These are phyloP conservation scores for Rosa multiflora DNA, from an alignment of 306 rosid genomes.

Conservation along the genomic window DNA sequence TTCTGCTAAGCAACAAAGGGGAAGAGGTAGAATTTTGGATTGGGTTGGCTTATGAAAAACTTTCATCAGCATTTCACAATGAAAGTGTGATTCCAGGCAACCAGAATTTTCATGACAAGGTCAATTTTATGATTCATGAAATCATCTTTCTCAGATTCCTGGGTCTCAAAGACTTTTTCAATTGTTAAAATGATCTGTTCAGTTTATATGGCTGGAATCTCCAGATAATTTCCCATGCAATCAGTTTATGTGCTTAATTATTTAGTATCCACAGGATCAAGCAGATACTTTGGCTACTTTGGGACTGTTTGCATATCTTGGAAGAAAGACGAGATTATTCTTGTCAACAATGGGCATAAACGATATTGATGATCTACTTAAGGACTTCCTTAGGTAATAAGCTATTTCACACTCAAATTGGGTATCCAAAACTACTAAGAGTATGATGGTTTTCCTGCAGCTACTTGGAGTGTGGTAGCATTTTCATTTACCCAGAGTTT, in stretches of 20 bases:
- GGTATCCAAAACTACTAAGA: constrained; percentile 11
- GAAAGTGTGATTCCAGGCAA: constrained; percentile 34
- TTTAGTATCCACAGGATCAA: constrained; percentile 42
- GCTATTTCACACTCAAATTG: constrained; percentile 8
- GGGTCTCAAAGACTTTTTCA: constrained; percentile 20
- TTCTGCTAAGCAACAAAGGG: constrained; percentile 49
- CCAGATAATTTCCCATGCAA: constrained; percentile 11
- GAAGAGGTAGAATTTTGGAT: constrained; percentile 74
- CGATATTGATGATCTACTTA: constrained; percentile 62
- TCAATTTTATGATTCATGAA: constrained; percentile 30
- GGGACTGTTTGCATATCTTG: constrained; percentile 71
- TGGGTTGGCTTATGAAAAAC: constrained; percentile 64
- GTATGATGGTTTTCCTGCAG: constrained; percentile 42
- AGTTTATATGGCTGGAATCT: not conserved
- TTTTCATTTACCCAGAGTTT: constrained; percentile 60
- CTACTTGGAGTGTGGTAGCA: constrained; percentile 73
- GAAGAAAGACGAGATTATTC: constrained; percentile 64
- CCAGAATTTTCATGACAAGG: constrained; percentile 49
- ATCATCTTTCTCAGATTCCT: not conserved
- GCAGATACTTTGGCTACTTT: constrained; percentile 56
- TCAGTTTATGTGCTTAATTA: constrained; percentile 20
- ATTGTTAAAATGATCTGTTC: not conserved
- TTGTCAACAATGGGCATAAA: constrained; percentile 58
- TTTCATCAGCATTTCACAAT: constrained; percentile 45
- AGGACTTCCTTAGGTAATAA: constrained; percentile 70